Percentiles rank a stretch among this genome's conserved stretches.
Conservation (phyloP, 306 rosid genomes). For the Cicer bijugum region DNA sequence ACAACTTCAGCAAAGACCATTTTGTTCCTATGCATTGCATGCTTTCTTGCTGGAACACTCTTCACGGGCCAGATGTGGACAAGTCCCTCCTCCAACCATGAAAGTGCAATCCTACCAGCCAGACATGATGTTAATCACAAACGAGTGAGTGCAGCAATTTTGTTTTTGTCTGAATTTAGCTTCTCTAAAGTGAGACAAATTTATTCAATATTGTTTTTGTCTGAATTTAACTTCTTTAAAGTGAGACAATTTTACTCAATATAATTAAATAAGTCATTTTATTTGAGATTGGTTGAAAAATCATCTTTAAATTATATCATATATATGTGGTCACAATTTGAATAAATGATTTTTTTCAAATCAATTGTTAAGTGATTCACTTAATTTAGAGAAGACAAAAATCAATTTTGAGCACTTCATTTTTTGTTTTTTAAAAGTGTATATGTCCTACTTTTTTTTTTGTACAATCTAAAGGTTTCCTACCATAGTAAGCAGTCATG, state of each 20-base stretch:
- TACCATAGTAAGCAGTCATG: too few species aligned
- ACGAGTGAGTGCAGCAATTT: constrained; percentile 46
- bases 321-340: background rate
- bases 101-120: background rate
- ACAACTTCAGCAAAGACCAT: constrained; percentile 60
- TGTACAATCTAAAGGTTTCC: too few species aligned
- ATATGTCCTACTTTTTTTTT: too few species aligned
- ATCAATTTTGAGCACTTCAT: too few species aligned
- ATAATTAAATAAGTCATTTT: background rate
- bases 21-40: constrained; percentile 59
- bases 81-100: constrained; percentile 43
- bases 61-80: constrained; percentile 72
- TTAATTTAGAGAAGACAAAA: background rate
- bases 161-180: background rate
- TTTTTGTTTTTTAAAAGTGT: too few species aligned
- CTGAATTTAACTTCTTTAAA: background rate
- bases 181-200: background rate
- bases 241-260: background rate
- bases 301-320: background rate
- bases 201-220: background rate
- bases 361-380: background rate
- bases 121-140: constrained; percentile 52
- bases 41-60: constrained; percentile 78
- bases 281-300: background rate
- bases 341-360: background rate